Evolutionary conservation across 306 rosid genomes (phyloP), one percentile per base, ranked within the genome.

Genomic region (Prinsepia uniflora): DNA sequence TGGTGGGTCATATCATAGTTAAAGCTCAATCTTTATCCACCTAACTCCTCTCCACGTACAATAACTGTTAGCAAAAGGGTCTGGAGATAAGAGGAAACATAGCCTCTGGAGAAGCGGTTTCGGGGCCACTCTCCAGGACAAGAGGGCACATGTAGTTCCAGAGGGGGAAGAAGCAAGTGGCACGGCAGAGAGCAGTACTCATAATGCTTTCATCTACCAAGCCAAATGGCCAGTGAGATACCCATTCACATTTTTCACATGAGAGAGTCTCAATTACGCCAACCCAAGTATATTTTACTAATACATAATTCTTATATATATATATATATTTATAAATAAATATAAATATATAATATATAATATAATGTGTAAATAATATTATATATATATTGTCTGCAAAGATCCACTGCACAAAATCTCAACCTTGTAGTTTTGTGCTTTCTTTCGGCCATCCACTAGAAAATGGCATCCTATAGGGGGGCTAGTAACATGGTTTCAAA

Each of bases 91-190:
- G 76, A 72, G 70, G 75, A 76, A 79, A 77, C 77, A 78, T 46
- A 76, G 75, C 72, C 81, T 78, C 54, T 56, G 56, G 86, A 79
- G 76, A 76, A 80, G 67, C 67, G 63, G 40, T 53, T 74, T 79
- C 68, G 79, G 90, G 89, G 84, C 83, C 88, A 85, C 79, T 66
- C 81, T 79, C 81, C 68, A 76, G 89, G 74, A 79, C 85, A 59
- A 75, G 52, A 40, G 72, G 49, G 83, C 85, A 82, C 91, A 77
- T 84, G 96, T 82, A 73, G 62, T 81, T 79, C 75, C 83, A 71
- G 83, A 72, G 72, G 80, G 83, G 80, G 57, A 72, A 64, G 72
- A 79, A 71, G 78, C 84, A 87, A 79, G 82, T 82, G 72, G 78
- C 78, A 62, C 42, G 39, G 56, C 34, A 64, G 74, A 72, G 72